Conservation (phyloP, 23 red algal genomes). For the Gracilaria domingensis region DNA sequence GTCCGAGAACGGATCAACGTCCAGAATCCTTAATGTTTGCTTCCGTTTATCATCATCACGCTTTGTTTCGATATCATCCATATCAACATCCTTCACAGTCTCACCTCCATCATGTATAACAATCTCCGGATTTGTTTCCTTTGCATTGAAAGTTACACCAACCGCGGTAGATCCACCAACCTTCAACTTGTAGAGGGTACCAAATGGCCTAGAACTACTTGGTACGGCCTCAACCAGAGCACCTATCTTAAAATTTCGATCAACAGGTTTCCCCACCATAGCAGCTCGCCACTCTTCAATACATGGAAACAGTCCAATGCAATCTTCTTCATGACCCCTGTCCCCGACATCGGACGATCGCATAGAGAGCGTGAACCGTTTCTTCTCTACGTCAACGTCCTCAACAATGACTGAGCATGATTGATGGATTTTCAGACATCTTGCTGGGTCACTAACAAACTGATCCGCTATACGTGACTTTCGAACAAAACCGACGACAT, state of each 20-base stretch:
- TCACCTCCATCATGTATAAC: background rate
- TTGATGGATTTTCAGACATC: constrained; percentile 59
- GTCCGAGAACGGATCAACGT: constrained; percentile 68
- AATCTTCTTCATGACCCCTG: constrained; percentile 3
- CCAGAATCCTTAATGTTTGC: constrained; percentile 47
- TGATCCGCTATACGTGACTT: constrained; percentile 58
- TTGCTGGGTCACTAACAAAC: constrained; percentile 63
- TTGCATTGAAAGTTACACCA: constrained; percentile 38
- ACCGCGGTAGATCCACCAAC: background rate
- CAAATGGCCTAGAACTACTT: constrained; percentile 36
- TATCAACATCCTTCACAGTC: background rate
- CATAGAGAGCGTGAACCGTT: constrained; percentile 47
- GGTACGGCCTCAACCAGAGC: constrained; percentile 32
- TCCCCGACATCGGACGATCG: constrained; percentile 54
- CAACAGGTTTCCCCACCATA: background rate
- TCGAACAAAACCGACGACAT: constrained; percentile 49
- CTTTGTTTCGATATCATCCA: constrained; percentile 12
- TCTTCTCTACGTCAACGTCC: constrained; percentile 33
- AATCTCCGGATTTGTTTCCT: constrained; percentile 5
- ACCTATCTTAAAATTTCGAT: constrained; percentile 37
- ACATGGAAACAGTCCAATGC: constrained; percentile 28
- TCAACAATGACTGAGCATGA: constrained; percentile 50
- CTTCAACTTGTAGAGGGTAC: constrained; percentile 51
- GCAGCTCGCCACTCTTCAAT: constrained; percentile 42
- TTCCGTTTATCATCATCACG: background rate